These are phyloP conservation scores for Basipetospora sp. DNA, from an alignment of 2,329 filamentous ascomycete species.

Conservation along the genomic window DNA sequence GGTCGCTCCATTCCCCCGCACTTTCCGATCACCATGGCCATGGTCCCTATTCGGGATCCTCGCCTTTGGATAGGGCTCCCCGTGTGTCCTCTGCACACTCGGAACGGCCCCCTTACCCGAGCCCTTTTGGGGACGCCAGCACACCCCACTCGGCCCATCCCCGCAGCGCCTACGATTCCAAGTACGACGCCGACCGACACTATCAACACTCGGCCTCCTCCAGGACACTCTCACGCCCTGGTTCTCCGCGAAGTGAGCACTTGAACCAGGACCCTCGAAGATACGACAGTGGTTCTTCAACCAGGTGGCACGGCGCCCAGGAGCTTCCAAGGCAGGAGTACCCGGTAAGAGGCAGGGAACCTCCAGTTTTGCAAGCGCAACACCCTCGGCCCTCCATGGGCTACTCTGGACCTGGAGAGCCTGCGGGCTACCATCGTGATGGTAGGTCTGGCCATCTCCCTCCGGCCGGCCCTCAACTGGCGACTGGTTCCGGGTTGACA, in stretches of 20 bases:
- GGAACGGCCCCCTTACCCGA: slow-evolving; percentile 3
- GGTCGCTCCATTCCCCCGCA: slow-evolving; percentile 13
- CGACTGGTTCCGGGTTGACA: slow-evolving; percentile 11
- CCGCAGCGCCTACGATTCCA: slow-evolving; percentile 31
- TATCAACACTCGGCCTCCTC: slow-evolving; percentile 18
- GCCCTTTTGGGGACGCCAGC: slow-evolving; percentile 11
- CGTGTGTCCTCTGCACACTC: slow-evolving; percentile 24
- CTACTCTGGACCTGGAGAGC: neutral
- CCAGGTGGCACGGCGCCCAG: slow-evolving; percentile 24
- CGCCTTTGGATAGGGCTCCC: slow-evolving; percentile 31
- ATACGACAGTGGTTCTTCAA: slow-evolving; percentile 21
- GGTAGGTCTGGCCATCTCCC: neutral
- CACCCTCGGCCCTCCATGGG: neutral
- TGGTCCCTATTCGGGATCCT: slow-evolving; percentile 20
- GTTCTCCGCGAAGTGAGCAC: slow-evolving; percentile 1
- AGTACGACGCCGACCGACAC: slow-evolving; percentile 26
- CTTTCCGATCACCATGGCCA: slow-evolving; percentile 28
- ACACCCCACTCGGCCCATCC: slow-evolving; percentile 25
- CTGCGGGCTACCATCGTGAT: neutral
- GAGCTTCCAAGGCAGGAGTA: slow-evolving; percentile 32
- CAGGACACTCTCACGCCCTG: slow-evolving; percentile 9
- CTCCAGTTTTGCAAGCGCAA: neutral
- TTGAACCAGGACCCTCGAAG: slow-evolving; percentile 11
- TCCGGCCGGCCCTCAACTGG: neutral
- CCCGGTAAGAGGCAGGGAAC: slow-evolving; percentile 27